Evolutionary conservation across 106 monocot genomes (phyloP), one percentile per base, ranked within the genome.

Genomic region (Acorus gramineus): DNA sequence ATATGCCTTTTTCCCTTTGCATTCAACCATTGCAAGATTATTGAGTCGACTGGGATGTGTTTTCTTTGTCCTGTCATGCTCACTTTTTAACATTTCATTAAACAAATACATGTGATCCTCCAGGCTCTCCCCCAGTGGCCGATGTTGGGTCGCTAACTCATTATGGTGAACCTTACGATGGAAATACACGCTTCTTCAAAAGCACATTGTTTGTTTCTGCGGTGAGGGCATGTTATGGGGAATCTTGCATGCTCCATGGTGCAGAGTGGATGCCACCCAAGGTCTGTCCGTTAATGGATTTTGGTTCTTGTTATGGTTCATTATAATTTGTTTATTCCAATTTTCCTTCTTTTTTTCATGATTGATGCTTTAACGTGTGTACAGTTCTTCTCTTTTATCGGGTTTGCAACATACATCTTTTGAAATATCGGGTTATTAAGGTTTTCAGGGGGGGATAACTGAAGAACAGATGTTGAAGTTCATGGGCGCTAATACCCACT

Each of bases 201-300:
- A 90, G 87, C 54, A 96, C 95, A 14, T 61, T 96, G 64, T 96
- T 96, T 81, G 95, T 96, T 68, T 90, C 95, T 60, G 90, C 95
- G 52, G 95, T 96, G 55, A 84, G 95, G 80, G 90, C 95, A 50
- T 96, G 78, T 62, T 96, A 96, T 78, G 90, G 85, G 62, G 95
- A 96, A 77, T 75, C 87, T 65, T 96, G 80, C 70, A 56, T 96
- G 53, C 86, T 96, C 46, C 94, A 95, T 77, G 94, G 94, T 69
- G 94, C 85, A 49, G 89, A 95, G 52, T 95, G 94, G 94, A 95
- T 95, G 94, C 84, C 94, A 69, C 94, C 95, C 14, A 96, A 96
- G 90, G 95, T 90, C 63, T 82, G 82, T 64, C 49, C 28, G 28
- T 28, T 28, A 28, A 28, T 28, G 28, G 28, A 28, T 28, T 28